Base-by-base conservation (phyloP, 2,329 filamentous ascomycete genomes). In the Fusarium protoensiforme region DNA sequence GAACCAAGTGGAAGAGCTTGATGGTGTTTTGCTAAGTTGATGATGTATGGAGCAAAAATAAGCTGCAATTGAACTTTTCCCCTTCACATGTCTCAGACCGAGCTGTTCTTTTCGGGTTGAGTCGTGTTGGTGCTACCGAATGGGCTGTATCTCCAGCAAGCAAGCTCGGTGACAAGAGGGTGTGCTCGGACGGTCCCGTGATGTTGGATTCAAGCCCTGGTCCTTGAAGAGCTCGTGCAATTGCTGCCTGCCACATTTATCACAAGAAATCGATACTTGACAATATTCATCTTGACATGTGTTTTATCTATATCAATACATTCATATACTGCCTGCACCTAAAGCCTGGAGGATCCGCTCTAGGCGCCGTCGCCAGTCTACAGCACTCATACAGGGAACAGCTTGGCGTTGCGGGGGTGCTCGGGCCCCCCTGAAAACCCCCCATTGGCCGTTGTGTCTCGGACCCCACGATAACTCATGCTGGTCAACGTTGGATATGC, bases 111-210 rank as follows among this genome's bases (percentile, higher is more conserved):
- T 24, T 58, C 35, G 24, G 10, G 24, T 41, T n/a, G 11, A 20
- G 22, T 54, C 35, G 33, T 59, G 48, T 43, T 60, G 72, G 41
- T 58, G 64, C 46, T 70, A 41, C 53, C 38, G 41, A 41, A 48
- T 24, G 41, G 51, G 39, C 67, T 53, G 71, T 67, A 46, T 27
- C 33, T 22, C 33, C 14, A 24, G 41, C 31, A 20, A 41, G 35
- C n/a, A 14, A 48, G 43, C 13, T 36, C 6, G 43, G 10, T 54
- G 51, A 24, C 24, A 24, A 53, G 36, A 63, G 33, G 56, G 60
- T 73, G 67, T 73, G 60, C 60, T 65, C 33, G 48, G 71, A 73
- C 67, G 43, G 67, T 71, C 71, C 60, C 57, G 64, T 71, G 71
- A 71, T 54, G 36, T 36, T 29, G 10, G 22, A 43, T 51, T 41